phyloP scores from a whole-genome alignment of 139 green algal genomes.

The Chlorella sp. region DNA sequence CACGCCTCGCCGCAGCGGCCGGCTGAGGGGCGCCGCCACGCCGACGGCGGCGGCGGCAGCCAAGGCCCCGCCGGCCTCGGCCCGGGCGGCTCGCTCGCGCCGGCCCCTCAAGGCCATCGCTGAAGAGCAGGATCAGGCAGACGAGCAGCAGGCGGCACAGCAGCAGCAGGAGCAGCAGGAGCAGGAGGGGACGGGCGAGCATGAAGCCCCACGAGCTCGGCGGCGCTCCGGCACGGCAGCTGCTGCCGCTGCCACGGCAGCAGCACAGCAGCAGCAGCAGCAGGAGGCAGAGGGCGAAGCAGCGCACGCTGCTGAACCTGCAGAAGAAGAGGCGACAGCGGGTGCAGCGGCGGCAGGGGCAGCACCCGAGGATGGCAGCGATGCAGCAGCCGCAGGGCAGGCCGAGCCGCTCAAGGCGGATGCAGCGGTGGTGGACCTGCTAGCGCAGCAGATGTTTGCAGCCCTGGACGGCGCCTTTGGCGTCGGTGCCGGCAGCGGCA shows the following conservation, averaged over 20 bases:
- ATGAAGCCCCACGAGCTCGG: neutral
- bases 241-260: neutral
- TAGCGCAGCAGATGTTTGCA: slow-evolving; percentile 44
- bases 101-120: neutral
- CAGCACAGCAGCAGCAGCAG: neutral
- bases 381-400: neutral
- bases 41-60: neutral
- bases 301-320: too few relatives aligned
- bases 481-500: neutral
- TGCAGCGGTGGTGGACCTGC: slow-evolving; percentile 20
- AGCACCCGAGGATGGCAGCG: too few relatives aligned
- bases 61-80: neutral
- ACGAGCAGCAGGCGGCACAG: neutral
- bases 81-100: neutral
- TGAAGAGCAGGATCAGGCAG: neutral
- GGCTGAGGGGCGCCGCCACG: neutral
- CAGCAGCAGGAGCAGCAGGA: neutral
- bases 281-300: too few relatives aligned
- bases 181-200: neutral
- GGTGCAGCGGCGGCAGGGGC: too few relatives aligned
- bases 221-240: neutral
- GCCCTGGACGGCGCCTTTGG: slow-evolving; percentile 21
- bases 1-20: neutral
- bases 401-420: neutral
- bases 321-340: neutral